Base-by-base conservation (phyloP, 2,329 filamentous ascomycete species). In the Penicillium concentricum region DNA sequence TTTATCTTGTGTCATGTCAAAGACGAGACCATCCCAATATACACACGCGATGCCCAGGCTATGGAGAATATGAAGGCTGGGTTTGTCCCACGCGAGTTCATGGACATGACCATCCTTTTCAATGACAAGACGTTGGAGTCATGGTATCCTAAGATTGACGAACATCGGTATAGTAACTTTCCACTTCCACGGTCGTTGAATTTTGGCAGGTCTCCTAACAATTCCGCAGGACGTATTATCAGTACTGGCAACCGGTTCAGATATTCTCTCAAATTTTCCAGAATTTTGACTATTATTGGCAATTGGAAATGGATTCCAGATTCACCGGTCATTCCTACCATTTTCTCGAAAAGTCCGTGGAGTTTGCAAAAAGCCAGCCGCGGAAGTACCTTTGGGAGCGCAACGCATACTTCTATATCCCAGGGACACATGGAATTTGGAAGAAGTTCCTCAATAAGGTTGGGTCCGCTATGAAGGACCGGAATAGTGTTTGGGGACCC, bases 221-320 rank as follows among this genome's bases (percentile, higher is more conserved):
- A 39, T 15, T 8, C 8, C 16, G n/a, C 30, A 15, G 46, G 47
- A 9, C 48, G 2, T 22, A 34, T 7, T 34, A 10, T 6, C 54
- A 56, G 30, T 87, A 90, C 66, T 90, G 87, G 79, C 81, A 90
- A 63, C 87, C 88, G 5, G 81, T 92, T 3, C 89, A 92, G 69
- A 87, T 87, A 74, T 92, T 92, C 69, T 84, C 84, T 58, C 81
- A 87, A 63, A 85, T 87, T 41, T 85, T 90, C 63, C 88, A 87
- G 0, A 84, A 91, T 64, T 92, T 88, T 61, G 87, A 91, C 62
- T 90, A 83, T 65, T 79, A 90, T 61, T 92, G 89, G 88, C 91
- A 91, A 69, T 91, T 88, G 88, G 89, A 92, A 69, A 87, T 90
- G 71, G 89, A 92, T 67, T 84, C 87, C 35, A 82, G 90, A 46